Evolutionary conservation across 139 green algal species (phyloP), one percentile per base, ranked within the genome.

Genomic region (Marvania coccoides): DNA sequence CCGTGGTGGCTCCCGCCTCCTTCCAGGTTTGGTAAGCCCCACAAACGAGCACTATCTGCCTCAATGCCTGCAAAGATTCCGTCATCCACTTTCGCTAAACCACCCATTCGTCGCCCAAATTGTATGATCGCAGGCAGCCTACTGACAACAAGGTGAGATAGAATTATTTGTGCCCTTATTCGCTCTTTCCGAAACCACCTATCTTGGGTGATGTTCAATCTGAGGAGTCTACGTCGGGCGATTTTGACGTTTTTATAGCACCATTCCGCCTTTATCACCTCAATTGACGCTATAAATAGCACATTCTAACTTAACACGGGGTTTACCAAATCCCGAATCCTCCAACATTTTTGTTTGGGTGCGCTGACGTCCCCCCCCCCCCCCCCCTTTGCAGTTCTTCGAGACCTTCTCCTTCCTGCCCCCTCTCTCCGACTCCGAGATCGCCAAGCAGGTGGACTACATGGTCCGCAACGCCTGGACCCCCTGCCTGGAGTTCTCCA

Each of bases 381-480:
- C 23, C 29, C 35, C 48, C 31, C 30, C 47, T 54, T 73, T 61
- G 77, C 91, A 83, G 87, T 86, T 90, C 69, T 97, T 93, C 82
- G 93, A 98, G 93, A 97, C 89, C 83, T 88, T 98, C 75, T 97
- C 90, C 55, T 98, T 88, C 92, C 90, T 98, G 79, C 93, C 93
- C 59, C 87, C 90, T 37, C 85, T 98, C 58, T 85, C 80, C 71
- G 71, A 90, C 54, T 83, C 88, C 55, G 77, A 91, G 76, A 96
- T 98, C 81, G 70, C 86, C 70, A 75, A 73, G 62, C 89, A 98
- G 89, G 88, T 98, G 9, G 77, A 90, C 74, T 98, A 97, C 88
- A 83, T 97, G 56, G 72, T 95, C 63, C 61, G 58, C 76, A 97
- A 98, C 85, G 88, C 79, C 67, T 81, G 69, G 72, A 87, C 77